phyloP scores from a whole-genome alignment of 108 stramenopile species.

The Skeletonema grethae region DNA sequence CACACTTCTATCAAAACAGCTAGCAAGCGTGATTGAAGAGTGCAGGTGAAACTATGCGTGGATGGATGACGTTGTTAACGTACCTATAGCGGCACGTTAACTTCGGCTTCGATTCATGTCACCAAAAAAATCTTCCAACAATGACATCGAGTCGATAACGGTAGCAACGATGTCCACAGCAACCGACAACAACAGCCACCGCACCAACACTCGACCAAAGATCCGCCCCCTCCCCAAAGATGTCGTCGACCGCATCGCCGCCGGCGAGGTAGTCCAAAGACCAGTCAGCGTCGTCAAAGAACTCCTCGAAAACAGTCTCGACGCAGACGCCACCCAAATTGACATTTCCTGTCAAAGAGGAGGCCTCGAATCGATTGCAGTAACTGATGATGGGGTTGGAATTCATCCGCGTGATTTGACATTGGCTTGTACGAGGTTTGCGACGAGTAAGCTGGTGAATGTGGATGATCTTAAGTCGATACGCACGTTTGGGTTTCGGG shows the following conservation, averaged over 20 bases:
- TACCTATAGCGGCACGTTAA: not conserved
- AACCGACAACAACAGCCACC: not conserved
- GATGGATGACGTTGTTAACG: not conserved
- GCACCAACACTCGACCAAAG: constrained; percentile 5
- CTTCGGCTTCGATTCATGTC: not conserved
- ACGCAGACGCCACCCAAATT: constrained; percentile 76
- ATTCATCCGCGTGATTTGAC: constrained; percentile 71
- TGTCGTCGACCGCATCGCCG: constrained; percentile 96
- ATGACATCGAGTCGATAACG: too few species aligned
- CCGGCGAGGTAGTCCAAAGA: constrained; percentile 98
- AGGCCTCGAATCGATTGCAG: constrained; percentile 23
- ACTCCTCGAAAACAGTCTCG: constrained; percentile 95
- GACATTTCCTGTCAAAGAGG: constrained; percentile 19
- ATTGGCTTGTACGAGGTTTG: constrained; percentile 93
- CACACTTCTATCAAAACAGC: too few species aligned
- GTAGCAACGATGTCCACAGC: not conserved
- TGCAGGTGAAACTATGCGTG: too few species aligned
- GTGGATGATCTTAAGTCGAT: constrained; percentile 84
- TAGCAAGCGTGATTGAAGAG: too few species aligned
- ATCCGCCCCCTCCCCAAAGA: constrained; percentile 78
- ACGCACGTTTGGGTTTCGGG: constrained; percentile 97
- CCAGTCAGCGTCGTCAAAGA: constrained; percentile 96
- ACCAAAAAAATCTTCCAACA: not conserved
- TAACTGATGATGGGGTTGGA: constrained; percentile 80
- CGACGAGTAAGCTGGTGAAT: constrained; percentile 88